Percentiles rank a stretch among this genome's conserved stretches.
These are phyloP conservation scores for Croton setiger DNA, from an alignment of 441 rosid genomes.

Conservation along the genomic window DNA sequence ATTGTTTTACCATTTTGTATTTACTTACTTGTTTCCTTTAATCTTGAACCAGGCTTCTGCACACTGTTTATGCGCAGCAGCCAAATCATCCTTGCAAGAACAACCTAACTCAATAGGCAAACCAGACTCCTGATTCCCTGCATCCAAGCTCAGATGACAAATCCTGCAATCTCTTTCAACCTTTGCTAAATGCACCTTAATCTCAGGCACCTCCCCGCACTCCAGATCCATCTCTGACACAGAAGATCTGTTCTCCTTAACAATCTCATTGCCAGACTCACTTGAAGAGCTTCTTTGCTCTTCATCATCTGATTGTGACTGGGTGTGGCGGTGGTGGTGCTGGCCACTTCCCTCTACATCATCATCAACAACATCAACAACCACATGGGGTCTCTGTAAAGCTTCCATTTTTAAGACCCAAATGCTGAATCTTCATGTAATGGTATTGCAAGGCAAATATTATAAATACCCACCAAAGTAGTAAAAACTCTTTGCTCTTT, in stretches of 20 bases:
- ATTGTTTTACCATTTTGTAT: background rate
- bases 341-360: slow-evolving; percentile 22
- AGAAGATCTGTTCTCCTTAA: slow-evolving; percentile 47
- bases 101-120: slow-evolving; percentile 76
- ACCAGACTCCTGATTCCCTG: slow-evolving; percentile 59
- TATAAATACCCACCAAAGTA: slow-evolving; percentile 31
- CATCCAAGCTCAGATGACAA: slow-evolving; percentile 81
- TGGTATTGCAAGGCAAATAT: slow-evolving; percentile 14
- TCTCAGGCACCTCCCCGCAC: slow-evolving; percentile 38
- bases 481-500: background rate
- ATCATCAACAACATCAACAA: slow-evolving; percentile 25
- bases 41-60: slow-evolving; percentile 98
- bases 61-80: slow-evolving; percentile 87
- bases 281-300: slow-evolving; percentile 25
- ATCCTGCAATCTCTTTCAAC: slow-evolving; percentile 79
- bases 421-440: slow-evolving; percentile 45
- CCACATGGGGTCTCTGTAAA: slow-evolving; percentile 35
- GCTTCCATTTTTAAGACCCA: slow-evolving; percentile 49
- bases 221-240: slow-evolving; percentile 46
- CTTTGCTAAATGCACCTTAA: slow-evolving; percentile 47
- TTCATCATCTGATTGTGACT: slow-evolving; percentile 23
- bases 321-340: slow-evolving; percentile 4
- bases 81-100: slow-evolving; percentile 87
- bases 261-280: slow-evolving; percentile 34
- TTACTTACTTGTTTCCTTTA: slow-evolving; percentile 81